Evolutionary conservation across 345 rosid genomes (phyloP), one percentile per base, ranked within the genome.

Genomic region (Turritis glabra): DNA sequence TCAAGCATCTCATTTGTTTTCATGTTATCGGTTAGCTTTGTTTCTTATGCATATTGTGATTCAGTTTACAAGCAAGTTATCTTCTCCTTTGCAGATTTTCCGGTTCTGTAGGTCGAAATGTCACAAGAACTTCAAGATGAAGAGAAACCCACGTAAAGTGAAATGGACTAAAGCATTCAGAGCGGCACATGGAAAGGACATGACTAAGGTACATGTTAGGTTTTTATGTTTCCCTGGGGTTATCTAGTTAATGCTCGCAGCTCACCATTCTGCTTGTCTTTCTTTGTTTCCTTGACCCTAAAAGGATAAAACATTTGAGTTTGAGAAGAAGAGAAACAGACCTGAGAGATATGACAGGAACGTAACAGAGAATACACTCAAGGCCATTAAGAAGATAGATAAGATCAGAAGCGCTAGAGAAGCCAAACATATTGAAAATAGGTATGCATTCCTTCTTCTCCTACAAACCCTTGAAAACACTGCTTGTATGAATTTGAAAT

Each of bases 121-220:
- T 80, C 96, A 93, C 77, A 93, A 93, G 79, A 93, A 93, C 76
- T 89, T 93, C 69, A 96, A 96, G 81, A 96, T 92, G 99, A 96
- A 96, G 90, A 92, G 98, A 73, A 96, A 92, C 74, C 99, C 98
- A 5, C 89, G 97, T 43, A 92, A 95, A 71, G 94, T 95, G 7
- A 92, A 92, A 71, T 95, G 98, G 98, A 92, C 98, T 57, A 95
- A 95, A 87, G 97, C 94, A 65, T 90, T 82, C 48, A 84, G 98
- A 83, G 83, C 86, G 3, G 62, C 89, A 63, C 91, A 85, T 5
- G 96, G 96, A 17, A 96, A 96, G 79, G 98, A 96, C 78, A 92
- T 96, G 98, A 92, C 99, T 46, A 88, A 89, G 91, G 98, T 96
- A 48, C 30, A 7, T n/a, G 3, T 14, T 65, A 18, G 2, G 15